Conservation (phyloP, 2,329 filamentous ascomycete species). For the Zasmidium angulare region DNA sequence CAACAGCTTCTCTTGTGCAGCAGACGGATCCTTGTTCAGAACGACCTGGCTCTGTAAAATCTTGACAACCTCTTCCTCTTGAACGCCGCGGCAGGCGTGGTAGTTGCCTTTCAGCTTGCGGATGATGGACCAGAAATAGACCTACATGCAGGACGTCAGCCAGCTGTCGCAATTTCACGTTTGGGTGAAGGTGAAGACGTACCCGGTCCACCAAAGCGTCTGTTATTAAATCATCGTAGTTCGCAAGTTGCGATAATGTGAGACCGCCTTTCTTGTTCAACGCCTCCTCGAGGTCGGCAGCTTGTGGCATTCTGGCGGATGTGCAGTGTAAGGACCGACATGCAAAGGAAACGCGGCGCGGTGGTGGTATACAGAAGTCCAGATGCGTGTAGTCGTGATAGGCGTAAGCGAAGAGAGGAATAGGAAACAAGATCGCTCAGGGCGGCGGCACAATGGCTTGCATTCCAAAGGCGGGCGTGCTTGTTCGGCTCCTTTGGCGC, state of each 20-base stretch:
- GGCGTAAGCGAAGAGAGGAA: neutral
- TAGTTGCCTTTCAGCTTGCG: conserved; percentile 92
- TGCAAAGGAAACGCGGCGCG: conserved; percentile 1
- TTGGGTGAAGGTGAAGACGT: conserved; percentile 46
- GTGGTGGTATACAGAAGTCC: neutral
- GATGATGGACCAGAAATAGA: conserved; percentile 94
- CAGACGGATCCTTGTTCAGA: conserved; percentile 67
- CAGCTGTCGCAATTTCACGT: conserved; percentile 1
- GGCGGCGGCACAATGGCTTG: neutral
- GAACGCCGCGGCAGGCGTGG: conserved; percentile 76
- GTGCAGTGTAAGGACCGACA: conserved; percentile 9
- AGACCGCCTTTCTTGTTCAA: conserved; percentile 67
- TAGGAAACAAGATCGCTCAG: neutral
- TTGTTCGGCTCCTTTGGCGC: neutral
- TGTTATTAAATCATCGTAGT: conserved; percentile 93
- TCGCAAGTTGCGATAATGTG: conserved; percentile 81
- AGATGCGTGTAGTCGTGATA: neutral
- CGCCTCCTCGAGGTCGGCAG: conserved; percentile 43
- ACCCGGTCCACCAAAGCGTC: conserved; percentile 95
- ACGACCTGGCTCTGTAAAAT: conserved; percentile 67
- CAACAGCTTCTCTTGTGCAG: conserved; percentile 72
- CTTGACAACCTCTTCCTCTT: conserved; percentile 60
- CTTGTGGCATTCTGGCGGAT: conserved; percentile 27
- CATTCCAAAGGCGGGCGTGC: conserved; percentile 6
- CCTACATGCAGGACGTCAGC: conserved; percentile 51